Conservation (phyloP, 2,329 filamentous ascomycete genomes). For the Aaosphaeria arxii region DNA sequence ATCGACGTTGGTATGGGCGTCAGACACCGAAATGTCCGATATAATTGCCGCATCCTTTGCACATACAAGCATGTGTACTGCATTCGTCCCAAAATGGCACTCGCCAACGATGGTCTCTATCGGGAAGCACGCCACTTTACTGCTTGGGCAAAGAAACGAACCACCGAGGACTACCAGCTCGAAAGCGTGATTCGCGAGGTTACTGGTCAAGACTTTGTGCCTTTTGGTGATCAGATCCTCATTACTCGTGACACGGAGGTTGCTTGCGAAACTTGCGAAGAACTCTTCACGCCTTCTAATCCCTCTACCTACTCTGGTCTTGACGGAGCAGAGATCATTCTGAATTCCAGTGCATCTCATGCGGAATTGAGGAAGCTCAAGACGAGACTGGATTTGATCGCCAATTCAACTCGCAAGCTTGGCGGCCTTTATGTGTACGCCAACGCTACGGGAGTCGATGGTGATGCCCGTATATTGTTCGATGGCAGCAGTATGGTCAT, state of each 20-base stretch:
- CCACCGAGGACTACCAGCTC: conserved; percentile 64
- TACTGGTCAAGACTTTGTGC: conserved; percentile 54
- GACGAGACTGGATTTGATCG: conserved; percentile 62
- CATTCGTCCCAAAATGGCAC: conserved; percentile 30
- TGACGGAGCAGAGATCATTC: conserved; percentile 67
- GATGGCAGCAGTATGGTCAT: conserved; percentile 61
- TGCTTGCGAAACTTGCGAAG: conserved; percentile 64
- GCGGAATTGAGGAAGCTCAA: conserved; percentile 66
- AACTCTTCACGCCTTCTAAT: conserved; percentile 32
- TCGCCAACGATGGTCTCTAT: conserved; percentile 62
- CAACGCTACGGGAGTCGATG: conserved; percentile 55
- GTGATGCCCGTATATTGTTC: conserved; percentile 27
- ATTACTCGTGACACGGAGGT: conserved; percentile 60
- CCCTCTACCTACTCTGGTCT: conserved; percentile 62
- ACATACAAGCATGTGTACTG: neutral
- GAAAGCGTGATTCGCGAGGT: conserved; percentile 59
- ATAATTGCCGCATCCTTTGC: conserved; percentile 39
- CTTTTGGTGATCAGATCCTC: conserved; percentile 68
- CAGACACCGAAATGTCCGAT: conserved; percentile 59
- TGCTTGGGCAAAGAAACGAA: conserved; percentile 42
- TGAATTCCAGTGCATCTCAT: conserved; percentile 67
- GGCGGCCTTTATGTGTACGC: conserved; percentile 63
- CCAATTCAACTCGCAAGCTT: conserved; percentile 61
- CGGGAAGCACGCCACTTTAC: conserved; percentile 40
- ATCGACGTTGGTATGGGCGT: conserved; percentile 55